Base-by-base conservation (phyloP, 2,329 filamentous ascomycete genomes). In the Neopestalotiopsis sp. region DNA sequence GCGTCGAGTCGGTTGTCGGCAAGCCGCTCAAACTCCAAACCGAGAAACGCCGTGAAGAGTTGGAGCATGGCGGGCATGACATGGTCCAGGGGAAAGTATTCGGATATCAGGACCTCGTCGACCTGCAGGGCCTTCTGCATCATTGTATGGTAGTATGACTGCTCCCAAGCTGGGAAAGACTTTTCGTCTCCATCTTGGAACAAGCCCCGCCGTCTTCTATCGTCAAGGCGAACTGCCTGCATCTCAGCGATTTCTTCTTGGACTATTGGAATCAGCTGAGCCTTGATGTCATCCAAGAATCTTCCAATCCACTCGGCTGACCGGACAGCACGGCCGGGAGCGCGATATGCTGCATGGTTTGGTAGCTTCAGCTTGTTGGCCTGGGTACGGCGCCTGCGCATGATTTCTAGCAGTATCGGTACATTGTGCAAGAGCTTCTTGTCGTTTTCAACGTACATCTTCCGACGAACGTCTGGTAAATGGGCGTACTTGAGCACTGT, bases 1-100 rank as follows among this genome's bases (percentile, higher is more conserved):
- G 24, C 17, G 38, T 49, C 28, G 40, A 65, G n/a, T 6, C 52
- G 10, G 34, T 28, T 34, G 4, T 82, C 84, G 4, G 79, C 78
- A 30, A 88, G 79, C 71, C 87, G 81, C 9, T 86, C 81, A 69
- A 89, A 89, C 5, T 81, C 81, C 30, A 89, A 75, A 38, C 85
- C 86, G 69, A 88, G 45, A 58, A 83, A 80, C 45, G 79, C 76
- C 4, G 74, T 45, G 20, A 65, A 49, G 10, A 49, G 13, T 17
- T 28, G 38, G 73, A 65, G 34, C 62, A 49, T 49, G 20, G 45
- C 45, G 24, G 13, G 4, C 62, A 65, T 52, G 24, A 52, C 40
- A 14, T 45, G n/a, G 7, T 49, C 62, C 24, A 65, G 13, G 10
- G 62, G 62, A 24, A 65, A 65, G 24, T 24, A 65, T 17, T 52